Percentiles rank a stretch among this genome's conserved stretches.
phyloP scores from a whole-genome alignment of 345 rosid species.

The Corchorus capsularis region DNA sequence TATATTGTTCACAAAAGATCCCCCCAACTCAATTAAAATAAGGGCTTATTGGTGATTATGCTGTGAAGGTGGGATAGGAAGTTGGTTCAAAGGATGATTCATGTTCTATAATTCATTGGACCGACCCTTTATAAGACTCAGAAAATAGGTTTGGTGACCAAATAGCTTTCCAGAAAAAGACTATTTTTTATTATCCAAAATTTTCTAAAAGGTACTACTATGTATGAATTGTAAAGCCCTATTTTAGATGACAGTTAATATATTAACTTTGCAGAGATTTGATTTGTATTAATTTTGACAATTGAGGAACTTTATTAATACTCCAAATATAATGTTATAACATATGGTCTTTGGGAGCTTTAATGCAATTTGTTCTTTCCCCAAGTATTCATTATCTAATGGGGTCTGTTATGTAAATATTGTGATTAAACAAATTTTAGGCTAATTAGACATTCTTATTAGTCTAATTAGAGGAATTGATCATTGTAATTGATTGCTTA shows the following conservation, averaged over 20 bases:
- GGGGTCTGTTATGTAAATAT: background rate
- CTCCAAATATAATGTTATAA: background rate
- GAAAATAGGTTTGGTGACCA: constrained; percentile 20
- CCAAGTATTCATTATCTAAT: background rate
- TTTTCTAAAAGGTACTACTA: background rate
- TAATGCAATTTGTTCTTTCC: background rate
- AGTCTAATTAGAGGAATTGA: too few relatives aligned
- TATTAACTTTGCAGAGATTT: background rate
- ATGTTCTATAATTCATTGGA: background rate
- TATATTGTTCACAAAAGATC: too few relatives aligned
- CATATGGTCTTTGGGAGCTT: background rate
- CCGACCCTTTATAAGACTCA: background rate
- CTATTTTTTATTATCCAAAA: constrained; percentile 7
- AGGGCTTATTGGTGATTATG: background rate
- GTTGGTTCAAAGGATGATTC: constrained; percentile 15
- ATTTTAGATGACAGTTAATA: background rate
- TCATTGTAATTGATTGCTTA: too few relatives aligned
- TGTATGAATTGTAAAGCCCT: background rate
- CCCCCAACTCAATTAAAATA: background rate
- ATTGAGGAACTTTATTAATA: background rate
- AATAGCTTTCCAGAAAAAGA: background rate
- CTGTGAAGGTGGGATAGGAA: background rate
- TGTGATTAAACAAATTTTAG: too few relatives aligned
- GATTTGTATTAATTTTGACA: background rate
- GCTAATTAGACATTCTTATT: too few relatives aligned